Evolutionary conservation across 192 early-diverging fungal genomes (phyloP).

Genomic region (Oehlia diaphana): DNA sequence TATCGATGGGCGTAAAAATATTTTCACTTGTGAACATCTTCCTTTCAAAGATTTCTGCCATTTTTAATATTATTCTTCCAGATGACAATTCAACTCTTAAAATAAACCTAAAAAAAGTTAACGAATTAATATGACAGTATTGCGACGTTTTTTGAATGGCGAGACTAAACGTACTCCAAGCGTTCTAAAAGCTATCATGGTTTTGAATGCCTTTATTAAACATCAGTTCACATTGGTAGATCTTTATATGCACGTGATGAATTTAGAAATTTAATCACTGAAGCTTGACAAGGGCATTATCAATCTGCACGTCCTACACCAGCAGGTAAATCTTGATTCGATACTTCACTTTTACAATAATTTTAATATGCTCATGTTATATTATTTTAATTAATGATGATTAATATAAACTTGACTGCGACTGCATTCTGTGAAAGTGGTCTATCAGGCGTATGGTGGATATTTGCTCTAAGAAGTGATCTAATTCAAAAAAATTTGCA

Average conservation of each 20-base stretch:
- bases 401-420: constrained; percentile 69
- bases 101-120: constrained; percentile 64
- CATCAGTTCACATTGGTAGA: constrained; percentile 78
- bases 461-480: no score
- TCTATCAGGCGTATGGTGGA: constrained; percentile 21
- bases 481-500: no score
- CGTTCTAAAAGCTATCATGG: constrained; percentile 54
- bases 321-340: no score
- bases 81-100: constrained; percentile 50
- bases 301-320: constrained; percentile 69
- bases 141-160: constrained; percentile 53
- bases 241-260: constrained; percentile 86
- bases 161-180: constrained; percentile 17
- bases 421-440: constrained; percentile 68
- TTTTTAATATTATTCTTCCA: constrained; percentile 59
- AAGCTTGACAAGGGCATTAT: constrained; percentile 93
- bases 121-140: constrained; percentile 64
- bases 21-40: constrained; percentile 63
- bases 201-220: constrained; percentile 75
- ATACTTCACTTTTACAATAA: no score
- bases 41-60: constrained; percentile 50
- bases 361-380: no score
- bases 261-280: constrained; percentile 50
- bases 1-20: constrained; percentile 80
- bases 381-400: constrained; percentile 46